Base-by-base conservation (phyloP, 371 early-diverging fungal species). In the Lichtheimia ornata region DNA sequence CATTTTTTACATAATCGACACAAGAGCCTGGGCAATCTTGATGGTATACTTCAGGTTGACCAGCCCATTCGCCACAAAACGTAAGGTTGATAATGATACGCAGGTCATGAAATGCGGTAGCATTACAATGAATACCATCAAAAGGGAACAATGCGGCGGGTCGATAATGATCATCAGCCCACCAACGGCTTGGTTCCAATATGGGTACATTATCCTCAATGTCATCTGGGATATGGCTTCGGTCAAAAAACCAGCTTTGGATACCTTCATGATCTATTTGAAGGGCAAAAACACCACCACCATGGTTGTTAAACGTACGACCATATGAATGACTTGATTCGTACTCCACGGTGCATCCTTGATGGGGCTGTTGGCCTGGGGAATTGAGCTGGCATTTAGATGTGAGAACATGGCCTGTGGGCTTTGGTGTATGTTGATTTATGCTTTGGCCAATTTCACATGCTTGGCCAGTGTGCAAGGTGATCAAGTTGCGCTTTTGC, bases 241-340 rank as follows among this genome's bases (percentile, higher is more conserved):
- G 50, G 6, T 50, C 50, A 58, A 75, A 81, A 57, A 62, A 67
- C 74, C 74, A 81, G 50, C 76, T 58, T 44, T 70, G 70, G 63
- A 78, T 68, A 13, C 63, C 70, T 3, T n/a, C 18, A 6, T 25
- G 47, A 40, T 54, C 27, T 6, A 28, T n/a, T 49, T 58, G 58
- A 18, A 64, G 53, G 3, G 67, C 78, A 58, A 64, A 78, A 7
- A 81, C 70, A 27, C 81, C 81, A 35, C 78, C 81, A 4, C 64
- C 62, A 28, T 43, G 49, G 5, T 45, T 47, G 53, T 81, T 76
- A 57, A 78, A 73, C 1, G 41, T 49, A 4, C 42, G 15, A 15
- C 78, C 81, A 62, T 62, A 76, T 6, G 74, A 58, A 56, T 40
- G 15, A 53, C 43, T 15, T 42, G 42, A 51, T 52, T 50, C 9